A percentile compares a stretch with the other conserved stretches of the same genome.
Evolutionary conservation across 2,329 filamentous ascomycete species (phyloP).

Genomic region (Nakataea oryzae): DNA sequence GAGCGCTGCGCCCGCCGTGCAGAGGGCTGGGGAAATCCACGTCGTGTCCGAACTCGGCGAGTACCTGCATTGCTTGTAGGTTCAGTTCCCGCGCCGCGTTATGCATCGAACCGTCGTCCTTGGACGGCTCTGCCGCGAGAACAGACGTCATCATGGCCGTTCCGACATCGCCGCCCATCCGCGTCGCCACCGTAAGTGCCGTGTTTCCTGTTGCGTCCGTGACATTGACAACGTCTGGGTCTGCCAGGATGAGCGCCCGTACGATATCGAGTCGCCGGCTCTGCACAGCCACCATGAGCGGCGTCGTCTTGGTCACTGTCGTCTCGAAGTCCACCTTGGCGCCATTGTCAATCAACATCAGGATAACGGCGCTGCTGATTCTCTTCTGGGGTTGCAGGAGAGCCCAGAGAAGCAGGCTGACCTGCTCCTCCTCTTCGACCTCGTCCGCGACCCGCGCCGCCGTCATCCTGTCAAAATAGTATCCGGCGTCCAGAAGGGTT

Average conservation of each 20-base stretch:
- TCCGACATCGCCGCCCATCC: slow-evolving; percentile 39
- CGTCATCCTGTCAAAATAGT: slow-evolving; percentile 46
- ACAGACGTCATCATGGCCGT: slow-evolving; percentile 44
- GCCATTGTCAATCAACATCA: slow-evolving; percentile 40
- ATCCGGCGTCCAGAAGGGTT: slow-evolving; percentile 44
- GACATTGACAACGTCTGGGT: slow-evolving; percentile 45
- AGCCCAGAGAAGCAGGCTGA: slow-evolving; percentile 50
- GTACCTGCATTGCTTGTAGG: slow-evolving; percentile 40
- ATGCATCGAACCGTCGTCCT: slow-evolving; percentile 57
- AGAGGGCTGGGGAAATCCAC: slow-evolving; percentile 54
- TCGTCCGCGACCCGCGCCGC: slow-evolving; percentile 31
- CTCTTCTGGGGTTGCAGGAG: slow-evolving; percentile 53
- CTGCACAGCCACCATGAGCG: slow-evolving; percentile 49
- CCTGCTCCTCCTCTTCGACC: slow-evolving; percentile 38
- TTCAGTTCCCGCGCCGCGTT: slow-evolving; percentile 52
- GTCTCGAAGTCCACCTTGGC: slow-evolving; percentile 50
- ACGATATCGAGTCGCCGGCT: slow-evolving; percentile 46
- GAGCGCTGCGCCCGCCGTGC: slow-evolving; percentile 50
- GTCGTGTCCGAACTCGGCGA: slow-evolving; percentile 50
- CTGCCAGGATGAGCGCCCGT: slow-evolving; percentile 42
- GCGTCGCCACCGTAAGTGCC: slow-evolving; percentile 49
- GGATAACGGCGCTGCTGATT: slow-evolving; percentile 47
- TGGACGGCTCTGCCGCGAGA: slow-evolving; percentile 42
- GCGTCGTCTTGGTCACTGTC: slow-evolving; percentile 39
- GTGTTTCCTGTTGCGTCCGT: slow-evolving; percentile 46